Base-by-base conservation (phyloP, 2,329 filamentous ascomycete genomes). In the Penicillium brevicompactum region DNA sequence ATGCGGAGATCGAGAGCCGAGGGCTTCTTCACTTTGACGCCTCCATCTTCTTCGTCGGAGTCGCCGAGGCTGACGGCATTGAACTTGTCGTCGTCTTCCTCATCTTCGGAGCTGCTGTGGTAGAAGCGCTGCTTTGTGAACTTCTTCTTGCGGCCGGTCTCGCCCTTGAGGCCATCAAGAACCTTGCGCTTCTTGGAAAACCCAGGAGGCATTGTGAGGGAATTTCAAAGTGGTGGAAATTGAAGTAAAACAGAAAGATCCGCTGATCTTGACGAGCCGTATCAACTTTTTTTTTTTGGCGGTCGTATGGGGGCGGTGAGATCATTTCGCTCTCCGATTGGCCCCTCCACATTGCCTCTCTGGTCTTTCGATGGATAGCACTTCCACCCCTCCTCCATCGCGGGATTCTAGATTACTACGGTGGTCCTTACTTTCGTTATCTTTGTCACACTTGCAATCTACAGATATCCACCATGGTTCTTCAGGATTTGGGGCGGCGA, bases 401-500 rank as follows among this genome's bases (percentile, higher is more conserved):
- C 21, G 38, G 13, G 27, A 21, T 46, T 41, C 22, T 43, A 34
- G 41, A 49, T 37, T 32, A 42, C 46, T 55, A 49, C 50, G 16
- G 14, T 48, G 37, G 18, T 41, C 38, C 10, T 46, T 41, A 41
- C 24, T 30, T 45, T 11, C 48, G 43, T 24, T 53, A 13, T 41
- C 46, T 42, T 57, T 40, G 49, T 51, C 55, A 50, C 44, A 44
- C 55, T 56, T 40, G 18, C 31, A 50, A 14, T 57, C 22, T 37
- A 52, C 22, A 48, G 34, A 32, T 22, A 51, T 56, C 58, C 70
- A 74, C 70, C 73, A 99, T 99, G 94, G 94, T 99, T 84, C 89
- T 99, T 72, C 92, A 96, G 87, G 94, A 99, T 84, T 86, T 99
- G 57, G 94, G 94, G 68, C 92, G 93, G 82, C 94, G 94, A 80